phyloP scores from a whole-genome alignment of 495 filamentous ascomycete genomes.

The Barbatosphaeria neglecta region DNA sequence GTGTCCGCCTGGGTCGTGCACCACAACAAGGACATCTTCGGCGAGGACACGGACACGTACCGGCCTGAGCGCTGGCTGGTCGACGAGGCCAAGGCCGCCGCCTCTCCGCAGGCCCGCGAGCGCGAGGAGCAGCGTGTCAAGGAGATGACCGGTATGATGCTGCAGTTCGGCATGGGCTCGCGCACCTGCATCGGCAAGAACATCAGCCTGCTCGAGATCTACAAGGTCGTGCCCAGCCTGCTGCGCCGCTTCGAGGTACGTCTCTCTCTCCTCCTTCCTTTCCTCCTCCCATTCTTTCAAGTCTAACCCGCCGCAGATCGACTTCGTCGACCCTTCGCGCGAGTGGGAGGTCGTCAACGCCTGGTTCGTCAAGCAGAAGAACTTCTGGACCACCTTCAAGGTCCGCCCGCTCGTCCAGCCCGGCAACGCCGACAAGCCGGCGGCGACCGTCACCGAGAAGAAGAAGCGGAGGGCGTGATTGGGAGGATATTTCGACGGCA shows the following conservation, averaged over 20 bases:
- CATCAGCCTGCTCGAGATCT: constrained; percentile 64
- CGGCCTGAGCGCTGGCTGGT: constrained; percentile 50
- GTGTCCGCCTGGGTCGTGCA: constrained; percentile 54
- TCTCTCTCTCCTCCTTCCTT: background rate
- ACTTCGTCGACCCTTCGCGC: constrained; percentile 43
- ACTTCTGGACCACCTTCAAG: constrained; percentile 49
- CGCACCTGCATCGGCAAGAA: constrained; percentile 62
- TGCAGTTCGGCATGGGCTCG: constrained; percentile 50
- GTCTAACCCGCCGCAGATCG: constrained; percentile 24
- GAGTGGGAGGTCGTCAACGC: constrained; percentile 60
- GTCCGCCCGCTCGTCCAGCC: constrained; percentile 33
- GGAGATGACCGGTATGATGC: constrained; percentile 46
- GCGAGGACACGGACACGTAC: constrained; percentile 43
- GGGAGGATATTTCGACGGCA: no score
- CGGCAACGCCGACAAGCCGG: background rate
- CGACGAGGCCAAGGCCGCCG: constrained; percentile 12
- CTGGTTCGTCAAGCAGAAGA: constrained; percentile 61
- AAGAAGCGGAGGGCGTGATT: no score
- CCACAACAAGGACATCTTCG: constrained; percentile 44
- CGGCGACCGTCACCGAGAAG: no score
- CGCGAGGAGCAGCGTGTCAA: constrained; percentile 34
- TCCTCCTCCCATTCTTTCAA: constrained; percentile 1
- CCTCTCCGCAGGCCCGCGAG: constrained; percentile 11
- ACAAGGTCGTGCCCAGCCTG: constrained; percentile 66
- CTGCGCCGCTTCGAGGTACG: constrained; percentile 55